These are phyloP conservation scores for Begonia peltatifolia DNA, from an alignment of 306 rosid species.

Conservation along the genomic window DNA sequence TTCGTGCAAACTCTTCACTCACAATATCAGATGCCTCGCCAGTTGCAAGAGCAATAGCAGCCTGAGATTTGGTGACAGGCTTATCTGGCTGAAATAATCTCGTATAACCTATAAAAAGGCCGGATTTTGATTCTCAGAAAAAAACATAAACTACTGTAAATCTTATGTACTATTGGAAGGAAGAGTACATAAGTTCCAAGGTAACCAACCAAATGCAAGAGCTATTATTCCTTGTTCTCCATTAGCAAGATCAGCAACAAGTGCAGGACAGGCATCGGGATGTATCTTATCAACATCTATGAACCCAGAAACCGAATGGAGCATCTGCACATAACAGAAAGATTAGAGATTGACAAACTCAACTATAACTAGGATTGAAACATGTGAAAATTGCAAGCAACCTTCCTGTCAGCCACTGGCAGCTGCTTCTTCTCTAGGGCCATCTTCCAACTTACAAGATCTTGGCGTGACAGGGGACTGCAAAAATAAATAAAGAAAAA, in stretches of 20 bases:
- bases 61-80: conserved; percentile 96
- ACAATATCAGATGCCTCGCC: conserved; percentile 90
- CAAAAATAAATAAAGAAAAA: conserved; percentile 18
- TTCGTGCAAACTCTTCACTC: conserved; percentile 92
- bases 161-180: neutral
- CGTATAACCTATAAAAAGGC: conserved; percentile 53
- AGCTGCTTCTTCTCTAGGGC: conserved; percentile 79
- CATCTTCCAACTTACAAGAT: conserved; percentile 98
- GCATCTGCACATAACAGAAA: conserved; percentile 39
- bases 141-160: neutral
- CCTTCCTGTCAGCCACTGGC: conserved; percentile 93
- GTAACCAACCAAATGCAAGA: conserved; percentile 79
- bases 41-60: conserved; percentile 89
- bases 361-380: conserved; percentile 15
- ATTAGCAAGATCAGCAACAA: conserved; percentile 76
- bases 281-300: conserved; percentile 83
- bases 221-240: conserved; percentile 93
- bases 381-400: conserved; percentile 8
- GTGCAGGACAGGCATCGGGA: conserved; percentile 93
- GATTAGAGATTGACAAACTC: conserved; percentile 5
- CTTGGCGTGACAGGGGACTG: conserved; percentile 94
- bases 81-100: conserved; percentile 84
- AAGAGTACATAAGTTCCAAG: neutral
- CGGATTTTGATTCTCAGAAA: neutral
- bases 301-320: conserved; percentile 73